Evolutionary conservation across 495 filamentous ascomycete genomes (phyloP).

Genomic region (Podospora pseudopauciseta): DNA sequence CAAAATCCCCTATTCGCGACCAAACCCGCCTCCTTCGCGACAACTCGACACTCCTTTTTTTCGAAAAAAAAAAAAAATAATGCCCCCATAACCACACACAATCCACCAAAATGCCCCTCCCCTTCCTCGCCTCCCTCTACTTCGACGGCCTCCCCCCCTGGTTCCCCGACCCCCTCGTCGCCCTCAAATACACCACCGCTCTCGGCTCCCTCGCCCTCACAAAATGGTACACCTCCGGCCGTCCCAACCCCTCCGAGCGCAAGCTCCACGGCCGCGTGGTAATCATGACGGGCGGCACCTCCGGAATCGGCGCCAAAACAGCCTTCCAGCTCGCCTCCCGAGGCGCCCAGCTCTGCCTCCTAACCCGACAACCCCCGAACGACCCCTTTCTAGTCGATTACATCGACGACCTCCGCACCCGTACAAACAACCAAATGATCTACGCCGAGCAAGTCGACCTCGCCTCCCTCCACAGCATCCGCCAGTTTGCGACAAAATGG

Average conservation of each 20-base stretch:
- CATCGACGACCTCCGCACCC: constrained; percentile 78
- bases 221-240: constrained; percentile 77
- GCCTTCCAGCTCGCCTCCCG: constrained; percentile 70
- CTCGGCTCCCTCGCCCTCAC: constrained; percentile 58
- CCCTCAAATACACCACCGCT: constrained; percentile 58
- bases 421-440: constrained; percentile 82
- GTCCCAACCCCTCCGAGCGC: constrained; percentile 70
- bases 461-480: constrained; percentile 77
- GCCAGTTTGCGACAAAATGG: constrained; percentile 96
- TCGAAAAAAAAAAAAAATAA: not conserved
- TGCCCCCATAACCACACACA: constrained; percentile 5
- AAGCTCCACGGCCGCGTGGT: constrained; percentile 89
- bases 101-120: constrained; percentile 66
- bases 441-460: constrained; percentile 95
- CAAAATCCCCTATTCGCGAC: too few species aligned
- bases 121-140: constrained; percentile 59
- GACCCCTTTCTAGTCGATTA: constrained; percentile 90
- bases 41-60: not conserved
- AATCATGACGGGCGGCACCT: constrained; percentile 93
- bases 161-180: constrained; percentile 60
- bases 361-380: constrained; percentile 73
- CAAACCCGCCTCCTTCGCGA: too few species aligned
- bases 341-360: constrained; percentile 86
- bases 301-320: constrained; percentile 80
- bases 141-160: constrained; percentile 59